Percentiles rank a stretch among this genome's conserved stretches.
Evolutionary conservation across 768 basidiomycete species (phyloP).

Genomic region (Floccularia luteovirens): DNA sequence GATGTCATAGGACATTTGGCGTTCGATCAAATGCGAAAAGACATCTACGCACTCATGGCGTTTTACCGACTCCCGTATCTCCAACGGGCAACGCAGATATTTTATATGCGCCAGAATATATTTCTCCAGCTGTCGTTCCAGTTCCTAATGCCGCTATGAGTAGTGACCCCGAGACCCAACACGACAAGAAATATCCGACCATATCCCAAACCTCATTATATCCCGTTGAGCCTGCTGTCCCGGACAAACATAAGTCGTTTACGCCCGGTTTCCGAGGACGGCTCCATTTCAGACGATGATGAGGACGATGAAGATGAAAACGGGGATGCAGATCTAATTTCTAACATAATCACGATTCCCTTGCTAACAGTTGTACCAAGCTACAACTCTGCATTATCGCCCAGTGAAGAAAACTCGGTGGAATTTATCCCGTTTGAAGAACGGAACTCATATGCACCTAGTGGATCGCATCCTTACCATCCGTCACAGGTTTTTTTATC

Average conservation of each 20-base stretch:
- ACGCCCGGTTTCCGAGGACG: conserved; percentile 14
- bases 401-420: conserved; percentile 2
- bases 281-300: conserved; percentile 9
- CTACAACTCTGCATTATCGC: conserved; percentile 1
- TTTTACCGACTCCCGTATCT: conserved; percentile 16
- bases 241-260: conserved; percentile 17
- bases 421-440: conserved; percentile 17
- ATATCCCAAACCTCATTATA: conserved; percentile 29
- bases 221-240: conserved; percentile 28
- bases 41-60: conserved; percentile 71
- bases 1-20: conserved; percentile 62
- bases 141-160: conserved; percentile 4
- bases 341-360: conserved; percentile 15
- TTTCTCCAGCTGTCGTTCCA: conserved; percentile 24
- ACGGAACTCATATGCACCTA: conserved; percentile 20
- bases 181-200: conserved; percentile 10
- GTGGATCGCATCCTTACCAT: conserved; percentile 21
- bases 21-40: conserved; percentile 79
- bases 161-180: conserved; percentile 1
- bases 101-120: conserved; percentile 31
- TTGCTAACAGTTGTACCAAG: conserved; percentile 17
- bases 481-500: conserved; percentile 17
- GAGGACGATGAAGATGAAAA: conserved; percentile 4
- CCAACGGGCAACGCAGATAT: neutral
- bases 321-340: neutral